Base-by-base conservation (phyloP, 805 yeast genomes). In the Kuraishia hungarica region DNA sequence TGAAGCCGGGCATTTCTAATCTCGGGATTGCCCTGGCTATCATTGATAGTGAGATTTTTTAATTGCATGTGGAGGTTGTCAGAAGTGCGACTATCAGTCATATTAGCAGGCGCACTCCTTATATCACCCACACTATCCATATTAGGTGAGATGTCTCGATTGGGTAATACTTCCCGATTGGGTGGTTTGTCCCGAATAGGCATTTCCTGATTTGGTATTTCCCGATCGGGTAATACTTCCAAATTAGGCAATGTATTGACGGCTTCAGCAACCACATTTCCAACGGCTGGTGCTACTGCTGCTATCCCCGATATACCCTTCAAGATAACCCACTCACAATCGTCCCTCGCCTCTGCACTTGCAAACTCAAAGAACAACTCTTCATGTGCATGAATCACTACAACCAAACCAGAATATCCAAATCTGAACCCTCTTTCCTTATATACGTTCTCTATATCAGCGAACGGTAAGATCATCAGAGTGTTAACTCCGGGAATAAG, bases 351-450 rank as follows among this genome's bases (percentile, higher is more conserved):
- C 11, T 71, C 77, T 20, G 71, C 69, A 1, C 83, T 72, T n/a
- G 86, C 77, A 66, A 92, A 92, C 63, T 89, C 96, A 60, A 92
- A 78, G 57, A 83, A 79, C 10, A 90, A 67, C 61, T 88, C 93
- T 58, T 88, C 96, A 56, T 83, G 86, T 0, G 92, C 94, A 54
- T 80, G 80, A 2, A 88, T 78, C 0, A 83, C 83, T 13, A 92
- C 61, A 1, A 84, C 87, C 51, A 92, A 71, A 0, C 93, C 93
- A 39, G 81, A 79, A 64, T 86, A 88, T 0, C 83, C 83, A 62
- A 89, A 80, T 59, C 87, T 73, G 58, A 83, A 80, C 0, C 93
- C 91, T 51, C 79, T 81, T 60, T 86, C 91, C 57, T 78, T 80
- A 53, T 78, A 77, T 54, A 87, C 84, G 51, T 78, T 82, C 60